These are phyloP conservation scores for Candida nanaspora DNA, from an alignment of 805 yeast species.

Conservation along the genomic window DNA sequence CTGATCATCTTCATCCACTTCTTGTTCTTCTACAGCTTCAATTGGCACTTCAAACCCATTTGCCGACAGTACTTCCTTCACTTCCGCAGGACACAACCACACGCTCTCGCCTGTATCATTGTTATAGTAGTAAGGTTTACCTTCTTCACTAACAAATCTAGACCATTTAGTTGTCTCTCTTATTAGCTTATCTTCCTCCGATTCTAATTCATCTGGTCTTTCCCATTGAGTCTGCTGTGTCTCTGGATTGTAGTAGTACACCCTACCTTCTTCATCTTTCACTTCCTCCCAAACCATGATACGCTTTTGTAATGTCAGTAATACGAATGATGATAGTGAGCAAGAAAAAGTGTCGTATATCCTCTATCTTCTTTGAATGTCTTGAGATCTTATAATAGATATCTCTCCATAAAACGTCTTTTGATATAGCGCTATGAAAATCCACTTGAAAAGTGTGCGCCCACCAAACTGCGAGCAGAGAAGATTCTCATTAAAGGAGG, in stretches of 20 bases:
- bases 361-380: too few relatives aligned
- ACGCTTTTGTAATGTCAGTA: too few relatives aligned
- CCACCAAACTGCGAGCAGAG: too few relatives aligned
- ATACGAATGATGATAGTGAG: too few relatives aligned
- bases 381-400: too few relatives aligned
- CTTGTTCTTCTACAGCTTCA: slow-evolving; percentile 3
- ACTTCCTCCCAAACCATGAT: slow-evolving; percentile 53
- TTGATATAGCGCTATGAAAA: too few relatives aligned
- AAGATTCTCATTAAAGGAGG: too few relatives aligned
- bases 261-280: slow-evolving; percentile 56
- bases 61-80: slow-evolving; percentile 12
- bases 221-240: slow-evolving; percentile 79
- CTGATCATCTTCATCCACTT: slow-evolving; percentile 3
- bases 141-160: slow-evolving; percentile 37
- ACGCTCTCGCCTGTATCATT: slow-evolving; percentile 56
- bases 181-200: slow-evolving; percentile 38
- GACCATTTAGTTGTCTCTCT: slow-evolving; percentile 46
- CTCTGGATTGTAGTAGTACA: slow-evolving; percentile 60
- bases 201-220: slow-evolving; percentile 50
- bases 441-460: too few relatives aligned
- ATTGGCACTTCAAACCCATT: neutral
- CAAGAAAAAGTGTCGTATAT: too few relatives aligned
- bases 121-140: slow-evolving; percentile 59
- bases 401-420: too few relatives aligned
- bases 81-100: slow-evolving; percentile 71